phyloP scores from a whole-genome alignment of 768 basidiomycete genomes.

The Pisolithus tinctorius region DNA sequence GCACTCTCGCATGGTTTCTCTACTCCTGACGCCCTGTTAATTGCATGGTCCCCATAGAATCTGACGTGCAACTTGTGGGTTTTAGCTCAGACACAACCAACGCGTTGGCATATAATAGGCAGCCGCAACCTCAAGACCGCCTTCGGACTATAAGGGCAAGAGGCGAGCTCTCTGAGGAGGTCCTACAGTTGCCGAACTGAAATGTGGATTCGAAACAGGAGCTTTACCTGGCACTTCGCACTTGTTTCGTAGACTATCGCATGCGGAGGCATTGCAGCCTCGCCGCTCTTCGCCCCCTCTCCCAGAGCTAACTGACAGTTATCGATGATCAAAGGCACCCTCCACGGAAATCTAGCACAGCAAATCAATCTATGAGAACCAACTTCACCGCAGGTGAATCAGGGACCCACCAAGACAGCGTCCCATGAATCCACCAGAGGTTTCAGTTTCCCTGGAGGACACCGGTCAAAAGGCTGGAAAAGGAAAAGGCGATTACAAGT shows the following conservation, averaged over 20 bases:
- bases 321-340: slow-evolving; percentile 51
- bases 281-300: slow-evolving; percentile 18
- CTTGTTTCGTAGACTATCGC: slow-evolving; percentile 14
- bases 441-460: slow-evolving; percentile 63
- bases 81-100: too few species aligned
- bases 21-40: too few species aligned
- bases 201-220: too few species aligned
- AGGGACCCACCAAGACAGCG: slow-evolving; percentile 27
- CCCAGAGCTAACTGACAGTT: slow-evolving; percentile 27
- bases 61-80: too few species aligned
- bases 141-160: too few species aligned
- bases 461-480: slow-evolving; percentile 68
- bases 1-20: too few species aligned
- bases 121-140: too few species aligned
- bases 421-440: slow-evolving; percentile 36
- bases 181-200: too few species aligned
- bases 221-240: not conserved
- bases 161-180: too few species aligned
- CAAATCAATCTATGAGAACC: slow-evolving; percentile 45
- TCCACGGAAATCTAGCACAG: slow-evolving; percentile 62
- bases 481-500: slow-evolving; percentile 55
- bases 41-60: too few species aligned
- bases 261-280: slow-evolving; percentile 14
- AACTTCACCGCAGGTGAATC: slow-evolving; percentile 5
- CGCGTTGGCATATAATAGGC: too few species aligned